Evolutionary conservation across 2,329 filamentous ascomycete genomes (phyloP), one percentile per base, ranked within the genome.

Genomic region (Botrytis elliptica): DNA sequence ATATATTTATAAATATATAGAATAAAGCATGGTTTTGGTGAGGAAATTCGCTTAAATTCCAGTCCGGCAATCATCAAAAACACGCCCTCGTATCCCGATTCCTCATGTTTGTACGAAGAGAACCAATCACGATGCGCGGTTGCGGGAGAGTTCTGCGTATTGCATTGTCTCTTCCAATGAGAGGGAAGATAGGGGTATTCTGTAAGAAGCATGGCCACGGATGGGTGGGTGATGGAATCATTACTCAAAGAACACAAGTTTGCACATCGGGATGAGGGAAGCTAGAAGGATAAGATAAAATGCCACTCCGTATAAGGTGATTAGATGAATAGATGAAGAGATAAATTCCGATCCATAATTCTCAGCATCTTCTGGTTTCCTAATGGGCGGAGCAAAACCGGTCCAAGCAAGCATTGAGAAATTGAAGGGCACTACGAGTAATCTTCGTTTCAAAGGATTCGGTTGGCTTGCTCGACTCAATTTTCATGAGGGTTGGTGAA

Each of bases 361-460:
- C 12, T 33, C 36, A 57, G 9, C 1, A 33, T 16, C 4, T n/a
- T 22, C n/a, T 16, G 36, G 18, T 4, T 8, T 68, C 25, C 29
- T 12, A 71, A 7, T 65, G 69, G 69, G 64, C 42, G 16, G 33
- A 65, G 7, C 52, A 29, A 42, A 40, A 18, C 10, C 25, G 69
- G 57, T 65, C 69, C 46, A 65, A 71, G 33, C 69, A 71, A 65
- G 59, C 69, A 38, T 8, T 20, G 42, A 64, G 69, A 64, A 40
- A 49, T 63, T 71, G 57, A 22, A 71, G 57, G 69, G 69, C 63
- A 65, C 16, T 14, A 33, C 3, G 29, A 29, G 33, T 33, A 52
- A 55, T 49, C 6, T 38, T 40, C 25, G 69, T 71, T 71, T 71
- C 69, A 71, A 29, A 52, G 59, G 59, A 71, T 33, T 40, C 59